phyloP scores from a whole-genome alignment of 2,329 filamentous ascomycete species.

The Alternaria viburni region DNA sequence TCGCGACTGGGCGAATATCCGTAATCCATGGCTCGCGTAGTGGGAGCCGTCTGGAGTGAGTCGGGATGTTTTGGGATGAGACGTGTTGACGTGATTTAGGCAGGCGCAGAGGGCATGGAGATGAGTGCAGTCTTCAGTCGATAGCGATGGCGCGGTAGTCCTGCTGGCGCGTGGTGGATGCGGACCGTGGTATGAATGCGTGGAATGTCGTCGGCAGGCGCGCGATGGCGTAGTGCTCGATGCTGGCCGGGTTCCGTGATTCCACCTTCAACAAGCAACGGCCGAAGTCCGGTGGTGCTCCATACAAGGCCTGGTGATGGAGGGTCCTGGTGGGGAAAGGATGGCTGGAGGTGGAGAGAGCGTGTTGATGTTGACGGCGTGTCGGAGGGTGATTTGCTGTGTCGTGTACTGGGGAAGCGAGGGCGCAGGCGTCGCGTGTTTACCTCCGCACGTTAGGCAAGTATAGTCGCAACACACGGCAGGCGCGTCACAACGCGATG shows the following conservation, averaged over 20 bases:
- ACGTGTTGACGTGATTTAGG: slow-evolving; percentile 15
- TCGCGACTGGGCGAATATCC: slow-evolving; percentile 59
- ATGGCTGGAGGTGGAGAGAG: slow-evolving; percentile 19
- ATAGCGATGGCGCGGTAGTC: slow-evolving; percentile 34
- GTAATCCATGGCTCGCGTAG: slow-evolving; percentile 52
- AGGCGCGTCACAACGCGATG: slow-evolving; percentile 18
- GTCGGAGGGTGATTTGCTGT: slow-evolving; percentile 33
- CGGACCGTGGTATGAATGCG: slow-evolving; percentile 36
- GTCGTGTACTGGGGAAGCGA: slow-evolving; percentile 21
- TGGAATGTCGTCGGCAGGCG: slow-evolving; percentile 31
- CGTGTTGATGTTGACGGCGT: slow-evolving; percentile 24
- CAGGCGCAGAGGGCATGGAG: slow-evolving; percentile 28
- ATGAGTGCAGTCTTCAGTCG: slow-evolving; percentile 28
- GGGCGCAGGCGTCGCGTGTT: slow-evolving; percentile 29
- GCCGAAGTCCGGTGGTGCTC: slow-evolving; percentile 31
- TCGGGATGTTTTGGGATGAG: slow-evolving; percentile 8
- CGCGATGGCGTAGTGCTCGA: slow-evolving; percentile 20
- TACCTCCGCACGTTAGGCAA: slow-evolving; percentile 23
- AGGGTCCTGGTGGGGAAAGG: slow-evolving; percentile 15
- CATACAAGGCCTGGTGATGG: slow-evolving; percentile 42
- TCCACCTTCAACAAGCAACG: slow-evolving; percentile 44
- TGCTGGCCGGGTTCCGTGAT: slow-evolving; percentile 22
- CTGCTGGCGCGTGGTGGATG: slow-evolving; percentile 12
- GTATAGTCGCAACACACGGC: slow-evolving; percentile 19
- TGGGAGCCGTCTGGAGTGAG: slow-evolving; percentile 3